Evolutionary conservation across 768 basidiomycete genomes (phyloP), one percentile per base, ranked within the genome.

Genomic region (Rhizopogon vesiculosus): DNA sequence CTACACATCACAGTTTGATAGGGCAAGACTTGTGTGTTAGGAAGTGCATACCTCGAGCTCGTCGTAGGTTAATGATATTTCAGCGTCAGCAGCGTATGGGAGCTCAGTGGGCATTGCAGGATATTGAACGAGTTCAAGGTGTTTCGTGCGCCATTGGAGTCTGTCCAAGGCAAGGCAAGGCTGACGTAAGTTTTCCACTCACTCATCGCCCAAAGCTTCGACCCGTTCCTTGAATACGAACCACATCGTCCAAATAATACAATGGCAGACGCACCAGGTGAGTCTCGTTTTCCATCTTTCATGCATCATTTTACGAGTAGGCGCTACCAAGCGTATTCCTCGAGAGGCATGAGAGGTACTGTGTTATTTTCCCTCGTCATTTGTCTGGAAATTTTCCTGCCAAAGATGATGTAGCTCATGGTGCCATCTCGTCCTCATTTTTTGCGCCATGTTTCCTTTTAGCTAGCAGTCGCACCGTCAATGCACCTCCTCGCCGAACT

Each of bases 11-110:
- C 42, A 38, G 28, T 42, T 46, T 38, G n/a, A 51, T 10, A 45
- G 28, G 43, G 18, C 28, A 41, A 13, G 13, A n/a, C 19, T 40
- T 16, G 22, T 3, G 9, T 19, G 15, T 35, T 7, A 29, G 38
- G 12, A 45, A 3, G n/a, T 40, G 19, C 53, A 15, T 54, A 94
- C 94, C 74, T 93, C 88, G 29, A 97, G 80, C 72, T 98, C 94
- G 62, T 96, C 94, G 68, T 82, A 93, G 1, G 87, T 82, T 15
- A 97, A 77, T 3, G 93, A 91, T 50, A 91, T 81, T 68, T 96
- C 86, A 3, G 93, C 95, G 68, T 98, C 95, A 15, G 93, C 95
- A 51, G 95, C 95, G 71, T 97, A 97, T 40, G 95, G 95, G 16
- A 97, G 79, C 64, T 97, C 93, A 51, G 90, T 90, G 39, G 85